Conservation (phyloP, 78 protist species). For the Guillardia theta region DNA sequence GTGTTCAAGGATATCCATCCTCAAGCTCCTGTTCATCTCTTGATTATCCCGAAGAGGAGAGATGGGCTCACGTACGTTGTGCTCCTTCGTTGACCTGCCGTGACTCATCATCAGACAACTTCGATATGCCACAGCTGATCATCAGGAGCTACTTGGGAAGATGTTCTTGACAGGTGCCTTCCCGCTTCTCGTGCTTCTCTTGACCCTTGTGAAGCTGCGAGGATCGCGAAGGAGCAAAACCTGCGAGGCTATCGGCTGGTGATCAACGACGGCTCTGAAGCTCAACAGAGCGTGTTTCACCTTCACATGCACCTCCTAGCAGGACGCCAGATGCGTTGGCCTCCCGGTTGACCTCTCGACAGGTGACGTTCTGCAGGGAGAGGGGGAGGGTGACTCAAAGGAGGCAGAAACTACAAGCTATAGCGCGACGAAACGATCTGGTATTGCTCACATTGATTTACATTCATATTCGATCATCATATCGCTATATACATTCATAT, state of each 20-base stretch:
- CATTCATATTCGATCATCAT: too few species aligned
- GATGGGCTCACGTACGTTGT: slow-evolving; percentile 3
- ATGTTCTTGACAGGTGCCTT: neutral
- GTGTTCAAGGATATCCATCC: slow-evolving; percentile 52
- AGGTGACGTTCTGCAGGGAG: too few species aligned
- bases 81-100: too few species aligned
- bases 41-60: slow-evolving; percentile 45
- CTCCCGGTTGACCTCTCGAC: slow-evolving; percentile 36
- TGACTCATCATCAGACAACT: too few species aligned
- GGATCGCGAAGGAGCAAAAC: neutral
- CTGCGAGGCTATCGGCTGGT: slow-evolving; percentile 44
- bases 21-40: slow-evolving; percentile 42
- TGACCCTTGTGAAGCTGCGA: too few species aligned
- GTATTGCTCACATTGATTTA: too few species aligned
- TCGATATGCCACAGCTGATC: neutral
- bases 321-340: slow-evolving; percentile 40
- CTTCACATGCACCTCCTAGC: slow-evolving; percentile 51
- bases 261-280: slow-evolving; percentile 18
- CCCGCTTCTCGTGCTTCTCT: too few species aligned
- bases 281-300: slow-evolving; percentile 43
- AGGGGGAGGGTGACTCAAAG: too few species aligned
- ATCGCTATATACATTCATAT: too few species aligned
- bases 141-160: neutral
- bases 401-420: too few species aligned
- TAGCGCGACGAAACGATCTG: too few species aligned